These are phyloP conservation scores for Penicillium atrosanguineum DNA, from an alignment of 495 filamentous ascomycete genomes.

Conservation along the genomic window DNA sequence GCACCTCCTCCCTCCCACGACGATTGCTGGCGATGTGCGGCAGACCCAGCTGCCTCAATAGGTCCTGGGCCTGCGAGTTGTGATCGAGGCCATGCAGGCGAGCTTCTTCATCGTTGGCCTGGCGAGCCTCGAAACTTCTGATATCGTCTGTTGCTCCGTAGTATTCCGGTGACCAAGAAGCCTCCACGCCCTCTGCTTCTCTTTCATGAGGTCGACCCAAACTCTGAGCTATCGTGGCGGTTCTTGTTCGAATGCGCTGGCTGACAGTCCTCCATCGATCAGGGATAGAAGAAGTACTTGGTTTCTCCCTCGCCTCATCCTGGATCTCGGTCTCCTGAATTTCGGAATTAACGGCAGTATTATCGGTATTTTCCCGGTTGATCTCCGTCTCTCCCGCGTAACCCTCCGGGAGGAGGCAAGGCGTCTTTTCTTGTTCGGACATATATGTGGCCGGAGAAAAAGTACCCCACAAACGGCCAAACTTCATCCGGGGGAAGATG, in stretches of 20 bases:
- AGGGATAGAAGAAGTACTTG: conserved; percentile 5
- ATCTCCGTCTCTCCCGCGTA: no score
- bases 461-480: conserved; percentile 14
- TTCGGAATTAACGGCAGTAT: background rate
- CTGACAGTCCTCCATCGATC: conserved; percentile 25
- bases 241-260: conserved; percentile 18
- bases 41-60: conserved; percentile 25
- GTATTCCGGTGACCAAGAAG: conserved; percentile 22
- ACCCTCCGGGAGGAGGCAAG: no score
- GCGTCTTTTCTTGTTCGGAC: no score
- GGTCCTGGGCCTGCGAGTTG: conserved; percentile 24
- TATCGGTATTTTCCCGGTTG: background rate
- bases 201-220: conserved; percentile 28
- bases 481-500: conserved; percentile 16
- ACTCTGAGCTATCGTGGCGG: conserved; percentile 21
- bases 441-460: background rate
- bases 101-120: conserved; percentile 18
- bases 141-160: conserved; percentile 33
- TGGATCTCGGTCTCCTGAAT: background rate
- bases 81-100: conserved; percentile 9
- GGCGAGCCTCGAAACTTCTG: conserved; percentile 16
- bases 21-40: background rate
- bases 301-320: conserved; percentile 13
- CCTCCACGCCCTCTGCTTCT: conserved; percentile 27
- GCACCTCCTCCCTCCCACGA: conserved; percentile 8